A percentile compares a stretch with the other conserved stretches of the same genome.
Evolutionary conservation across 768 basidiomycete genomes (phyloP).

Genomic region (Pisolithus microcarpus): DNA sequence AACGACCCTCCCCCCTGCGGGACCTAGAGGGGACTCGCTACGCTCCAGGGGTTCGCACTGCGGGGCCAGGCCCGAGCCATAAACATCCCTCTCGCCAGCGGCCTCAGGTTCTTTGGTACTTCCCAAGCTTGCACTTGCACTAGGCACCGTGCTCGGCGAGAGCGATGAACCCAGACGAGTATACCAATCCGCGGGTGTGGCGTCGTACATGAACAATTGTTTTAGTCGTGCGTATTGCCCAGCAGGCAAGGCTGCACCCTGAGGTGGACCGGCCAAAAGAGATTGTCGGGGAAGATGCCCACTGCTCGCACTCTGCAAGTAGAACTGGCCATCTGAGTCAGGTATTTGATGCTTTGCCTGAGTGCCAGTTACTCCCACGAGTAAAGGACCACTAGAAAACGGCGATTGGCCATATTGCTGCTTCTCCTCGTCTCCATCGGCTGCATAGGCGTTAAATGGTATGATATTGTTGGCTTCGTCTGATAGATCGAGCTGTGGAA

Average conservation of each 20-base stretch:
- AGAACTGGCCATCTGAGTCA: slow-evolving; percentile 4
- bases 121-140: slow-evolving; percentile 8
- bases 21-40: background rate
- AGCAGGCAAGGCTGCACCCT: background rate
- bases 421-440: slow-evolving; percentile 11
- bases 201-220: slow-evolving; percentile 4
- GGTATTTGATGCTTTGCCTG: background rate
- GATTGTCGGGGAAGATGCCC: slow-evolving; percentile 3
- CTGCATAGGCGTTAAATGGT: slow-evolving; percentile 10
- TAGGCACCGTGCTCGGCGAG: slow-evolving; percentile 16
- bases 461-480: slow-evolving; percentile 23
- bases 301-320: slow-evolving; percentile 5
- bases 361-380: background rate
- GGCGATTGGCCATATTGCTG: slow-evolving; percentile 15
- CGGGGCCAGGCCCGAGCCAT: slow-evolving; percentile 13
- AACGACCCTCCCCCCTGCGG: slow-evolving; percentile 9
- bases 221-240: background rate
- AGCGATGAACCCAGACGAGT: slow-evolving; percentile 11
- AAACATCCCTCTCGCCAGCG: slow-evolving; percentile 7
- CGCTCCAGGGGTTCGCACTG: slow-evolving; percentile 5
- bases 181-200: slow-evolving; percentile 16
- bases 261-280: background rate
- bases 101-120: slow-evolving; percentile 21
- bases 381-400: slow-evolving; percentile 5
- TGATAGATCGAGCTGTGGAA: slow-evolving; percentile 21